Evolutionary conservation across 2,329 filamentous ascomycete species (phyloP).

Genomic region (Aotearoamyces nothofagi): DNA sequence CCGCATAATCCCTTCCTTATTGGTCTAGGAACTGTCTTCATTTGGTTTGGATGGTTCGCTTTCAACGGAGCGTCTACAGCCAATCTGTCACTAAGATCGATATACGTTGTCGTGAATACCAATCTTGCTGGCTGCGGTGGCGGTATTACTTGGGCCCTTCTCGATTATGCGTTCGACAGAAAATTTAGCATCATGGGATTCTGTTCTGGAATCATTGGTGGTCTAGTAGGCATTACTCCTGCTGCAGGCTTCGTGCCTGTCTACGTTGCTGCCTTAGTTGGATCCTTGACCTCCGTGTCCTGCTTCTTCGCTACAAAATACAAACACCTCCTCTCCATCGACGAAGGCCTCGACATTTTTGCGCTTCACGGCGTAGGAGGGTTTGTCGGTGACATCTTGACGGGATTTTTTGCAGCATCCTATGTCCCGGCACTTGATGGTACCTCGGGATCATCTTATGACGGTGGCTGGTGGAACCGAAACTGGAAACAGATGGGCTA

Average conservation of each 20-base stretch:
- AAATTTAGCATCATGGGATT: conserved; percentile 86
- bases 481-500: conserved; percentile 72
- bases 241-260: conserved; percentile 69
- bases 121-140: conserved; percentile 69
- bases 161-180: conserved; percentile 70
- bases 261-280: conserved; percentile 67
- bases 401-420: conserved; percentile 64
- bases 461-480: conserved; percentile 69
- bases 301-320: conserved; percentile 49
- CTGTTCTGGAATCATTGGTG: conserved; percentile 74
- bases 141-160: conserved; percentile 70
- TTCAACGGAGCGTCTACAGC: conserved; percentile 82
- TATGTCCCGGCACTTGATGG: conserved; percentile 61
- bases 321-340: conserved; percentile 32
- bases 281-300: conserved; percentile 55
- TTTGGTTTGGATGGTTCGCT: conserved; percentile 90
- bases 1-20: conserved; percentile 85
- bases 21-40: conserved; percentile 77
- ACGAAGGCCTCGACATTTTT: conserved; percentile 74
- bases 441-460: no score
- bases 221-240: conserved; percentile 71
- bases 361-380: conserved; percentile 65
- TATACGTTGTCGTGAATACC: conserved; percentile 49
- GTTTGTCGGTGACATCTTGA: conserved; percentile 59
- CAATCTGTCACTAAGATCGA: conserved; percentile 67